Evolutionary conservation across 306 rosid genomes (phyloP).

Genomic region (Dryas alaskensis): DNA sequence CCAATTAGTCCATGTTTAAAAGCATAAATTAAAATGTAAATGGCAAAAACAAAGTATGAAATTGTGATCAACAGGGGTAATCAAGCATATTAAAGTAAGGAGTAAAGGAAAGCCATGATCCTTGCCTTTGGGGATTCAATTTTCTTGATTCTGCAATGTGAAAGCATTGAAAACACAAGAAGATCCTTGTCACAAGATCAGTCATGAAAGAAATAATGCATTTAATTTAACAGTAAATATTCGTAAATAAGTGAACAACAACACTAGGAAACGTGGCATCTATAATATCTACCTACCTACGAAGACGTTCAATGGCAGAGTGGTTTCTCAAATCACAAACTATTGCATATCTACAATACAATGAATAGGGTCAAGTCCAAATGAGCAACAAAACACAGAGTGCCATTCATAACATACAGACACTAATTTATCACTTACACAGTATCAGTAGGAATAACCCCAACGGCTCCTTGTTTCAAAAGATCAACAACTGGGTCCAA

Average conservation of each 20-base stretch:
- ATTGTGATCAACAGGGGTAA: not conserved
- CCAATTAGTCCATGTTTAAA: constrained; percentile 3
- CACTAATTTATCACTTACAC: constrained; percentile 36
- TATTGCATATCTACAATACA: constrained; percentile 62
- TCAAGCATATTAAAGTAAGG: constrained; percentile 11
- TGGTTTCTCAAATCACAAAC: constrained; percentile 79
- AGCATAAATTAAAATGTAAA: not conserved
- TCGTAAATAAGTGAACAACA: not conserved
- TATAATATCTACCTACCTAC: constrained; percentile 44
- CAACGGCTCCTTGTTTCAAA: constrained; percentile 83
- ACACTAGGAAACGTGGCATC: not conserved
- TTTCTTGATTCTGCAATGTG: constrained; percentile 80
- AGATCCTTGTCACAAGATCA: too few species aligned
- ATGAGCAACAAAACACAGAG: too few species aligned
- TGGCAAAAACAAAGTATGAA: constrained; percentile 16
- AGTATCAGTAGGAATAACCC: constrained; percentile 92
- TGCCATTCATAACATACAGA: too few species aligned
- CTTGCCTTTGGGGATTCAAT: constrained; percentile 78
- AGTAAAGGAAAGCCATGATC: constrained; percentile 21
- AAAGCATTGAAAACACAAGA: not conserved
- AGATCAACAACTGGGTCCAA: constrained; percentile 63
- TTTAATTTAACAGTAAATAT: not conserved
- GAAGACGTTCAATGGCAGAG: constrained; percentile 85
- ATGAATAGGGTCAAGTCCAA: too few species aligned
- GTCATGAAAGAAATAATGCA: not conserved